A percentile compares a stretch with the other conserved stretches of the same genome.
phyloP scores from a whole-genome alignment of 805 yeast species.

The Barnettozyma wickerhamii region DNA sequence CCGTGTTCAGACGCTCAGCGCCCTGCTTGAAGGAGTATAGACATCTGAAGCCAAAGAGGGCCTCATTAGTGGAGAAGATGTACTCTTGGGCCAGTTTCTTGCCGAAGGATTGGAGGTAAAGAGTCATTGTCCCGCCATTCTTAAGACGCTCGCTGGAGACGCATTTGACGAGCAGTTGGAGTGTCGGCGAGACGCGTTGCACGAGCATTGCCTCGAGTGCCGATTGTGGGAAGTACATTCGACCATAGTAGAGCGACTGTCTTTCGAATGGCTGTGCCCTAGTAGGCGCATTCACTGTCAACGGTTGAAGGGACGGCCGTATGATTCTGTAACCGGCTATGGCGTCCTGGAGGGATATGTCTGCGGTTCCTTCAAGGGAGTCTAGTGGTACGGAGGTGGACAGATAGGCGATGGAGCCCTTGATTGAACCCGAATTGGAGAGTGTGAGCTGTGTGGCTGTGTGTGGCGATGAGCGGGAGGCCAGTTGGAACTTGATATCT shows the following conservation, averaged over 20 bases:
- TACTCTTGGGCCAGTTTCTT: constrained; percentile 66
- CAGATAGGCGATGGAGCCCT: constrained; percentile 80
- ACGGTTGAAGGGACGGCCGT: constrained; percentile 39
- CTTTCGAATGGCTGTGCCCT: constrained; percentile 8
- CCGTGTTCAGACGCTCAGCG: constrained; percentile 34
- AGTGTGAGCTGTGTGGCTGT: constrained; percentile 73
- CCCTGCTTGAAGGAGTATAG: constrained; percentile 56
- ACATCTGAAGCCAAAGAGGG: constrained; percentile 74
- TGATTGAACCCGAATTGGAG: constrained; percentile 56
- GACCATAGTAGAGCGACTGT: constrained; percentile 66
- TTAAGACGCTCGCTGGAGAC: constrained; percentile 60
- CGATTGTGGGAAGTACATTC: constrained; percentile 84
- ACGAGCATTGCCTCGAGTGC: constrained; percentile 85
- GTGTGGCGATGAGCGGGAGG: constrained; percentile 63
- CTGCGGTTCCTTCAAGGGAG: constrained; percentile 45
- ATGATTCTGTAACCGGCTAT: constrained; percentile 63
- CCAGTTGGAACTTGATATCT: constrained; percentile 59
- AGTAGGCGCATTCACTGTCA: background rate
- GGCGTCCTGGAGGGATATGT: constrained; percentile 59
- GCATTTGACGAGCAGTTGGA: constrained; percentile 71
- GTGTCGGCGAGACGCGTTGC: constrained; percentile 49
- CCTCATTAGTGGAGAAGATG: constrained; percentile 79
- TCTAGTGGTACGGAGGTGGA: constrained; percentile 60
- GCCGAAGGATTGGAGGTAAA: constrained; percentile 66
- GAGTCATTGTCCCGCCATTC: constrained; percentile 54